Evolutionary conservation across 192 early-diverging fungal genomes (phyloP).

Genomic region (Coemansia sp.): DNA sequence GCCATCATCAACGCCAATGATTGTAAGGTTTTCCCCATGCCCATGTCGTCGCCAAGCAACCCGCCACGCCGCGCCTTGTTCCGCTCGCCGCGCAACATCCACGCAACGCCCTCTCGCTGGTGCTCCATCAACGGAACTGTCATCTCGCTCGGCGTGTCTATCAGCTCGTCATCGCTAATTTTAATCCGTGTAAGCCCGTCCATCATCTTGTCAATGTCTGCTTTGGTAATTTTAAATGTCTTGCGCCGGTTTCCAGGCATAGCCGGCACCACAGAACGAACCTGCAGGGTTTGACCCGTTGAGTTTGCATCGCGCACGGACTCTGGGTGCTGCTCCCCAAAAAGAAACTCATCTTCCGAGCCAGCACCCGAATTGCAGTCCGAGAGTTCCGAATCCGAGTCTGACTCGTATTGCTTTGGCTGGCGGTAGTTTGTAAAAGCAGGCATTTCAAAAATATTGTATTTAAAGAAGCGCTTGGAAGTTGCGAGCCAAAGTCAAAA

Average conservation of each 20-base stretch:
- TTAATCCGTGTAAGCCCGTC: constrained; percentile 6
- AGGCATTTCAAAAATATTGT: neutral
- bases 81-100: constrained; percentile 61
- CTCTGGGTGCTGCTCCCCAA: too few relatives aligned
- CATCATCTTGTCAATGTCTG: neutral
- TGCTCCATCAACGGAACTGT: constrained; percentile 54
- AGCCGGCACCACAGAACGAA: too few relatives aligned
- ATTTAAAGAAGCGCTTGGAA: neutral
- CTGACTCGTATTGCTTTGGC: too few relatives aligned
- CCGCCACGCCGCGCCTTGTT: constrained; percentile 51
- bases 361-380: too few relatives aligned
- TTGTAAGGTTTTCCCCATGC: constrained; percentile 77
- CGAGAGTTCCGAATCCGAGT: too few relatives aligned
- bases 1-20: constrained; percentile 62
- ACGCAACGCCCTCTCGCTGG: constrained; percentile 61
- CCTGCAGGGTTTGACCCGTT: too few relatives aligned
- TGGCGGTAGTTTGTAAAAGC: too few relatives aligned
- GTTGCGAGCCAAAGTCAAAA: constrained; percentile 29
- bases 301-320: too few relatives aligned
- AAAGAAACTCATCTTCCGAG: too few relatives aligned
- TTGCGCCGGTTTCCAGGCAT: too few relatives aligned
- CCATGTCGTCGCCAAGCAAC: constrained; percentile 70
- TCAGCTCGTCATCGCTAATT: constrained; percentile 1
- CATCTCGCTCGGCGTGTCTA: constrained; percentile 56
- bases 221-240: neutral